These are phyloP conservation scores for Endogone sp. DNA, from an alignment of 192 early-diverging fungal genomes.

Conservation along the genomic window DNA sequence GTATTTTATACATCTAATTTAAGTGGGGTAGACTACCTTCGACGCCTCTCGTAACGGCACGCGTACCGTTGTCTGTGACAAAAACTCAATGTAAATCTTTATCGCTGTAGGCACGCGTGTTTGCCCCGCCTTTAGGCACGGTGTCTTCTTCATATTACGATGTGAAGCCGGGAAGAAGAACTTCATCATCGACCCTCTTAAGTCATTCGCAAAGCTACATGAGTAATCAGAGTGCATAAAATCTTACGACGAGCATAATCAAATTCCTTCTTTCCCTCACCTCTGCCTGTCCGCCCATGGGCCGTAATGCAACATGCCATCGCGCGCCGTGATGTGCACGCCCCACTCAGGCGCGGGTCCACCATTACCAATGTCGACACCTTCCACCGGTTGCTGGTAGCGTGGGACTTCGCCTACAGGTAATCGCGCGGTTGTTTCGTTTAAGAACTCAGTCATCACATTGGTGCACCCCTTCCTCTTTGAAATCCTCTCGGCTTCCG, in stretches of 20 bases:
- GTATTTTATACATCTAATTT: neutral
- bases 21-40: constrained; percentile 46
- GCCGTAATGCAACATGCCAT: constrained; percentile 66
- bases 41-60: constrained; percentile 69
- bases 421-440: too few species aligned
- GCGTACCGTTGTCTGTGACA: constrained; percentile 48
- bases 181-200: constrained; percentile 51
- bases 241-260: constrained; percentile 1
- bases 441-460: too few species aligned
- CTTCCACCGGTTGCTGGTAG: constrained; percentile 17
- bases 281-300: constrained; percentile 81
- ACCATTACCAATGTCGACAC: constrained; percentile 41
- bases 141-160: constrained; percentile 45
- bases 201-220: too few species aligned
- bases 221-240: too few species aligned
- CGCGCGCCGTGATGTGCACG: constrained; percentile 48
- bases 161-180: constrained; percentile 74
- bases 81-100: constrained; percentile 58
- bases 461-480: too few species aligned
- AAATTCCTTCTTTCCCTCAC: constrained; percentile 13
- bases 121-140: constrained; percentile 45
- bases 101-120: constrained; percentile 51
- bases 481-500: too few species aligned
- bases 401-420: constrained; percentile 39
- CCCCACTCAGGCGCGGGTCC: constrained; percentile 71